Evolutionary conservation across 2,329 filamentous ascomycete genomes (phyloP).

Genomic region (Talaromyces rugulosus): DNA sequence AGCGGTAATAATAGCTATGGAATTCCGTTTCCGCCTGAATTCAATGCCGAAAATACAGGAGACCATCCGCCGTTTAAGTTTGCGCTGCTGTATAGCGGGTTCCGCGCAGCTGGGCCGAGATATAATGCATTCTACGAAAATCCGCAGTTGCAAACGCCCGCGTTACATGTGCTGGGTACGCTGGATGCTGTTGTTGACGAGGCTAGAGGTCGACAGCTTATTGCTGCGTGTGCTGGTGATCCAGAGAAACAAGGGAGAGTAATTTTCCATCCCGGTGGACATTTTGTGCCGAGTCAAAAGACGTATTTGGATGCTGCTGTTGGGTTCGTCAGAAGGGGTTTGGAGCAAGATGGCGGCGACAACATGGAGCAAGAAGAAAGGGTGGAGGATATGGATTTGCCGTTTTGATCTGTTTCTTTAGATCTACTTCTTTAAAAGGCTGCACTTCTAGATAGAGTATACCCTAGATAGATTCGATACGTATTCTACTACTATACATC

Average conservation of each 20-base stretch:
- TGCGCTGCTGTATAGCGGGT: constrained; percentile 72
- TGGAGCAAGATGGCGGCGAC: constrained; percentile 35
- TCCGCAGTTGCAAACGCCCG: constrained; percentile 69
- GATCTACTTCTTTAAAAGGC: neutral
- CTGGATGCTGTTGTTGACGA: constrained; percentile 89
- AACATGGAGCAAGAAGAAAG: constrained; percentile 49
- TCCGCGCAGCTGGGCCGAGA: constrained; percentile 58
- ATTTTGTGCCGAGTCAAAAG: constrained; percentile 80
- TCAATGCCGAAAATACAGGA: constrained; percentile 32
- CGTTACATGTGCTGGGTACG: constrained; percentile 76
- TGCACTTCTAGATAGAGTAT: constrained; percentile 12
- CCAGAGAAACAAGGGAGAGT: constrained; percentile 49
- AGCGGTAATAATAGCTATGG: constrained; percentile 21
- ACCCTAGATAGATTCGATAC: constrained; percentile 4
- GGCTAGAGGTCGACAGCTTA: constrained; percentile 60
- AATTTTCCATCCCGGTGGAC: constrained; percentile 78
- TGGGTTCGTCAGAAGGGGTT: constrained; percentile 60
- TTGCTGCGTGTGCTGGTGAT: constrained; percentile 59
- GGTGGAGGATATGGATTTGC: constrained; percentile 65
- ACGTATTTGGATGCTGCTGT: constrained; percentile 74
- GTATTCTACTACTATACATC: constrained; percentile 10
- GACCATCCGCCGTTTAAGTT: constrained; percentile 61
- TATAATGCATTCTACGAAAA: constrained; percentile 67
- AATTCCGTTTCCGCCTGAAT: constrained; percentile 51
- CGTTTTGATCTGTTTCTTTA: constrained; percentile 42